Evolutionary conservation across 148 eudicot genomes (phyloP).

Genomic region (Rhododendron griersonianum): DNA sequence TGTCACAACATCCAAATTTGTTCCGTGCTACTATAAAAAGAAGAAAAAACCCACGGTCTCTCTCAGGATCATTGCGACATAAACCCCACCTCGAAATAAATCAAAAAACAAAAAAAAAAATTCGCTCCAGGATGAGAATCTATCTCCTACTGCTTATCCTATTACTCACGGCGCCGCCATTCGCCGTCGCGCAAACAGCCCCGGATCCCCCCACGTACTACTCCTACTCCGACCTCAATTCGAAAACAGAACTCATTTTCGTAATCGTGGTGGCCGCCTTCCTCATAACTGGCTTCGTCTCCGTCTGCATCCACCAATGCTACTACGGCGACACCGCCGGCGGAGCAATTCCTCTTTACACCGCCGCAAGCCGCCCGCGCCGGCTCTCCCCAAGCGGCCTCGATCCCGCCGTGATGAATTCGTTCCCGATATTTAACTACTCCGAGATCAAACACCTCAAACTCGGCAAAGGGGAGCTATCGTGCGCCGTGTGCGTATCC

Average conservation of each 20-base stretch:
- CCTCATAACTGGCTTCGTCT: neutral
- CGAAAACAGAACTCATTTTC: neutral
- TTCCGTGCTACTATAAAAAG: no score
- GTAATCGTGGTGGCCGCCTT: neutral
- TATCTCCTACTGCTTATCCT: neutral
- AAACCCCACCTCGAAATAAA: neutral
- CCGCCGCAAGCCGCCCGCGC: neutral
- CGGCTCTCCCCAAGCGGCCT: conserved; percentile 12
- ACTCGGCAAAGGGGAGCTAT: conserved; percentile 15
- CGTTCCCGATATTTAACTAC: conserved; percentile 19
- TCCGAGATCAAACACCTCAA: conserved; percentile 18
- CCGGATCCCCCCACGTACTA: neutral
- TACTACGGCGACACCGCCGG: neutral
- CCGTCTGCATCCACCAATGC: neutral
- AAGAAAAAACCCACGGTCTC: no score
- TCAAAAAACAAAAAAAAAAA: neutral
- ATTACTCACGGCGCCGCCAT: neutral
- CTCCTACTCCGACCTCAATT: neutral
- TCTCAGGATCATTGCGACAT: no score
- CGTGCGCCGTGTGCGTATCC: conserved; percentile 28
- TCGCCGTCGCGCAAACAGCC: neutral
- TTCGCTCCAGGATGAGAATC: neutral
- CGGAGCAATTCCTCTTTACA: neutral
- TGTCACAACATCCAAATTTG: no score
- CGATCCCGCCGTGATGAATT: conserved; percentile 11